Base-by-base conservation (phyloP, 345 rosid genomes). In the Psidium guajava region DNA sequence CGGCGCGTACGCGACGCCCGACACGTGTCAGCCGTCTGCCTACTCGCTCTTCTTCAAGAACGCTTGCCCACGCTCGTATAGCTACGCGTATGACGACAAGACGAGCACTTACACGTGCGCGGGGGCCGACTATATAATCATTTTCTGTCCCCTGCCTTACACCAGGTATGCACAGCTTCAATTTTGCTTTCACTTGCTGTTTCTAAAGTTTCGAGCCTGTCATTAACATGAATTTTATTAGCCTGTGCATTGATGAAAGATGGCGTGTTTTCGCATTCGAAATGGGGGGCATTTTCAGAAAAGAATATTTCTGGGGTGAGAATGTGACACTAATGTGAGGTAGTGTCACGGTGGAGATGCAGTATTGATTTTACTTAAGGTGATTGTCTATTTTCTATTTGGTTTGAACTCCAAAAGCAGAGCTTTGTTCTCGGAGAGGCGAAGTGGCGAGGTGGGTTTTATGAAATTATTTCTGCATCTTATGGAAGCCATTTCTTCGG, bases 1-100 rank as follows among this genome's bases (percentile, higher is more conserved):
- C 82, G 97, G 88, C 52, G 94, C 90, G 20, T 97, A 91, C 54
- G 57, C 93, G 3, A 94, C 98, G 22, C 98, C 98, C 16, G 97
- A 95, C 90, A 94, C 93, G 85, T 97, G 99, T 84, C 86, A 74
- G 3, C 98, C 99, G 1, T 92, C 98, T 0, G 86, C 86, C 2
- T 97, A 91, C 85, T 93, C 99, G 2, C 74, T 87, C 81, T 94
- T 92, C 84, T 97, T 97, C 59, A 97, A 95, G 87, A 90, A 91
- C 56, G 95, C 98, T 24, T 97, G 98, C 86, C 99, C 99, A 21
- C 96, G 98, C 64, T 91, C 98, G 47, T 97, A 95, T 52, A 95
- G 98, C 91, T 97, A 94, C 58, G 98, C 98, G 9, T 97, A 97
- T 57, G 98, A 97, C 22, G 99, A 97, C 51, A 88, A 86, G 91